Evolutionary conservation across 2,329 filamentous ascomycete species (phyloP).

Genomic region (Camillea tinctor): DNA sequence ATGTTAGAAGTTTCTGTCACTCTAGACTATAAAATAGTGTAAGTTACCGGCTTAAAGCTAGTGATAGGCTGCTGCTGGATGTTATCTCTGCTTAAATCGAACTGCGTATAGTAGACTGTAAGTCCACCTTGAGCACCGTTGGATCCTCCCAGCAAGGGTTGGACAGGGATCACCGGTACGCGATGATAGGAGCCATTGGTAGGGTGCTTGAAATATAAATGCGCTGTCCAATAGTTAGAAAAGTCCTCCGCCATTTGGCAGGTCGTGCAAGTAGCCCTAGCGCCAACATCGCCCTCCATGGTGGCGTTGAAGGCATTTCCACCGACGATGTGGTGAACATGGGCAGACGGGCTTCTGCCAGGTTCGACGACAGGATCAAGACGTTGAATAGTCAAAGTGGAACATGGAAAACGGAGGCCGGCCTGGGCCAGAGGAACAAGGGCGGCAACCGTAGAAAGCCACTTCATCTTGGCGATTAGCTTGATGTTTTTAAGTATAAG

Average conservation of each 20-base stretch:
- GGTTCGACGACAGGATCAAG: not conserved
- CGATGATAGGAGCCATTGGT: slow-evolving; percentile 29
- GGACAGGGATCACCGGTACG: slow-evolving; percentile 25
- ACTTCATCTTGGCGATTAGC: not conserved
- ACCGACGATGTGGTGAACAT: not conserved
- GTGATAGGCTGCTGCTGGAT: slow-evolving; percentile 35
- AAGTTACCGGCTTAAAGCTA: slow-evolving; percentile 38
- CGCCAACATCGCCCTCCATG: not conserved
- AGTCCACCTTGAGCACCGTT: slow-evolving; percentile 24
- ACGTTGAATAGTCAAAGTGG: not conserved
- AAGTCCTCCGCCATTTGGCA: slow-evolving; percentile 26
- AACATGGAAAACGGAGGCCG: not conserved
- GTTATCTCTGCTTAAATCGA: slow-evolving; percentile 22
- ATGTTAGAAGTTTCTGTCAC: slow-evolving; percentile 1
- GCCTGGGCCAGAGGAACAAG: not conserved
- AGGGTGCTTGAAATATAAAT: slow-evolving; percentile 26
- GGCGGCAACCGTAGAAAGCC: not conserved
- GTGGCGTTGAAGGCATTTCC: not conserved
- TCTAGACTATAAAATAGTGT: not conserved
- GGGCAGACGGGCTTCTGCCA: not conserved
- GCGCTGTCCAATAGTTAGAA: slow-evolving; percentile 27
- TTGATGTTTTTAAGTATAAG: not conserved
- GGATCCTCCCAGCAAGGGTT: slow-evolving; percentile 22
- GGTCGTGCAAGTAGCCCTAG: slow-evolving; percentile 19
- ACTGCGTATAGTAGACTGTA: slow-evolving; percentile 29